Conservation (phyloP, 2,329 filamentous ascomycete genomes). For the Fusarium verticillioides region DNA sequence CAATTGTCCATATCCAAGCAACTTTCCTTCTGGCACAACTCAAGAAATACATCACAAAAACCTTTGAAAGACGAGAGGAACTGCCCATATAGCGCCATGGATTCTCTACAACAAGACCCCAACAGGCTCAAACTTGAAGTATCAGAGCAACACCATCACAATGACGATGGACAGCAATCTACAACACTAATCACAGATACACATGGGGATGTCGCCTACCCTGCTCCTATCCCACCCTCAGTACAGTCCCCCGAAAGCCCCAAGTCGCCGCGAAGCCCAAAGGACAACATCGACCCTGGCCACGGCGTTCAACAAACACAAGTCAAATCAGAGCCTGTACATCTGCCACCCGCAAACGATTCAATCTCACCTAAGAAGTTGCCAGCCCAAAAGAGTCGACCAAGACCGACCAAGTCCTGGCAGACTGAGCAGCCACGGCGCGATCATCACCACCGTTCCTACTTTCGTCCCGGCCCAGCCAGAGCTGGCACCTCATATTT, state of each 20-base stretch:
- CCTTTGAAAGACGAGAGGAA: not conserved
- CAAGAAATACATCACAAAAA: not conserved
- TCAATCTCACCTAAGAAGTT: conserved; percentile 5
- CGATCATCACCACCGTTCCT: conserved; percentile 6
- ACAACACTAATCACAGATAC: conserved; percentile 22
- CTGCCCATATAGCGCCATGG: conserved; percentile 11
- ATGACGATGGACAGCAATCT: not conserved
- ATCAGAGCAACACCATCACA: conserved; percentile 14
- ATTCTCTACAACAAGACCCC: conserved; percentile 7
- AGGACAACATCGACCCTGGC: not conserved
- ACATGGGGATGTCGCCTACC: conserved; percentile 27
- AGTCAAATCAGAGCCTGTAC: conserved; percentile 6
- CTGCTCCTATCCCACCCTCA: conserved; percentile 20
- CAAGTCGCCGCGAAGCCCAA: conserved; percentile 12
- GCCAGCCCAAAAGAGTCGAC: conserved; percentile 9
- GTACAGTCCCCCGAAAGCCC: conserved; percentile 28
- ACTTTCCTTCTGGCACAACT: not conserved
- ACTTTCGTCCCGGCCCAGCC: conserved; percentile 32
- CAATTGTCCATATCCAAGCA: not conserved
- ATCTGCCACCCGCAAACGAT: not conserved
- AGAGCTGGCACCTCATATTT: conserved; percentile 39
- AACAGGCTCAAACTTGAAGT: conserved; percentile 23
- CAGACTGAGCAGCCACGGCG: conserved; percentile 34
- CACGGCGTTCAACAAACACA: not conserved
- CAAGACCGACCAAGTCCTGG: conserved; percentile 36